Evolutionary conservation across 1,284 basidiomycete genomes (phyloP), one percentile per base, ranked within the genome.

Genomic region (Gymnopus androsaceus): DNA sequence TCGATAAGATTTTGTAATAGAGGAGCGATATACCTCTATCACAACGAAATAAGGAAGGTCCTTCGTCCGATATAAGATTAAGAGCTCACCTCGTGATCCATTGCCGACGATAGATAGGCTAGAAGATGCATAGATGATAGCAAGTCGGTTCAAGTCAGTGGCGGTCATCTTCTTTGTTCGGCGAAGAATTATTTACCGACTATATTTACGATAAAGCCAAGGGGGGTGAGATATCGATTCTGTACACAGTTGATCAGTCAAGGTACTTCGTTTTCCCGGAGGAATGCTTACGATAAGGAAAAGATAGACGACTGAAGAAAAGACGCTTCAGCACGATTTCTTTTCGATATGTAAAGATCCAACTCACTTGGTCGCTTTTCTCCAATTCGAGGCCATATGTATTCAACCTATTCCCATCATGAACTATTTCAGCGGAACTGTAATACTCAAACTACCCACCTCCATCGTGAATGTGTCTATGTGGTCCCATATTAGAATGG

Each of bases 191-290:
- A 58, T 69, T 37, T 58, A 79, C 79, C 79, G 55, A 68, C 75
- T 8, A 80, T 56, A 61, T 82, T 81, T 51, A 81, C 57, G 23
- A 79, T 74, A 61, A 81, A 82, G 0, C 75, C 76, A 2, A 81
- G 62, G 1, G 80, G 79, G 2, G 77, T 80, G 28, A 81, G 65
- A 60, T 83, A 83, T 21, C 78, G 74, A 61, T 79, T 80, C 76
- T 79, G 42, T 11, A 21, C 8, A 51, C 21, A 17, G 31, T 52
- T 42, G 34, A 47, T 36, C 34, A 51, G 34, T 31, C 5, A 3
- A 28, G 11, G 9, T 8, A 5, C n/a, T 25, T n/a, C n/a, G n/a
- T n/a, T n/a, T n/a, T n/a, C n/a, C n/a, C n/a, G n/a, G n/a, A n/a
- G n/a, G n/a, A n/a, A 15, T n/a, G 66, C 78, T 23, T 57, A 80